phyloP scores from a whole-genome alignment of 495 filamentous ascomycete species.

The Neurospora hispaniola region DNA sequence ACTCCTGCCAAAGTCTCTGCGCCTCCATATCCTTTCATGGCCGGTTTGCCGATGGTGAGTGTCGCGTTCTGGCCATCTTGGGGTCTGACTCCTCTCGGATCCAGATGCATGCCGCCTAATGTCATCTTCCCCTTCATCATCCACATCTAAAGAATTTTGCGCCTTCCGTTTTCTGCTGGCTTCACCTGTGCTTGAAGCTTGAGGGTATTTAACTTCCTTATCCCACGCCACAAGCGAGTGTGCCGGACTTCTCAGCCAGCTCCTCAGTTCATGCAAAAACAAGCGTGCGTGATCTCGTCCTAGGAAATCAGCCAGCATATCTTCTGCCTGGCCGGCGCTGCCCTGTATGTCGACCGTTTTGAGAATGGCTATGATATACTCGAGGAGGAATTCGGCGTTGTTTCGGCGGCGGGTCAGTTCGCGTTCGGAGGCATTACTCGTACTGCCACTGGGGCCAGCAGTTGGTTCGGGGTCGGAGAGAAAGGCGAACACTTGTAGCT shows the following conservation, averaged over 20 bases:
- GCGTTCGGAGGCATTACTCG: conserved; percentile 21
- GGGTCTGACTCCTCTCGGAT: neutral
- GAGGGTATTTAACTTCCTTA: conserved; percentile 61
- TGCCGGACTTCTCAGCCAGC: conserved; percentile 75
- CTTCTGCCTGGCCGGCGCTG: conserved; percentile 69
- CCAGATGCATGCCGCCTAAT: neutral
- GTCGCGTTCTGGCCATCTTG: neutral
- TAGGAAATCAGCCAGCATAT: conserved; percentile 77
- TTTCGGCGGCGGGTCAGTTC: conserved; percentile 42
- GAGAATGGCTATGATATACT: conserved; percentile 80
- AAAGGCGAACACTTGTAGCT: conserved; percentile 80
- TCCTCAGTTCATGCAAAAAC: conserved; percentile 75
- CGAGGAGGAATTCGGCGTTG: conserved; percentile 82
- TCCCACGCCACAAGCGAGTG: conserved; percentile 65
- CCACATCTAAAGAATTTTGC: neutral
- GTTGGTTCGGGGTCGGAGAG: conserved; percentile 23
- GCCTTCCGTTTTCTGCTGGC: neutral
- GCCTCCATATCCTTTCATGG: neutral
- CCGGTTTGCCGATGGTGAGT: neutral
- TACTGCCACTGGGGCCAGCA: conserved; percentile 17
- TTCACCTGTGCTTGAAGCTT: neutral
- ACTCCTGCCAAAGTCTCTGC: neutral
- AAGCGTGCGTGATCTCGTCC: conserved; percentile 66
- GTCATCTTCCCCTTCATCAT: neutral
- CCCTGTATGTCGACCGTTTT: conserved; percentile 86